Conservation (phyloP, 1,284 basidiomycete genomes). For the Boletus semigastroideus region DNA sequence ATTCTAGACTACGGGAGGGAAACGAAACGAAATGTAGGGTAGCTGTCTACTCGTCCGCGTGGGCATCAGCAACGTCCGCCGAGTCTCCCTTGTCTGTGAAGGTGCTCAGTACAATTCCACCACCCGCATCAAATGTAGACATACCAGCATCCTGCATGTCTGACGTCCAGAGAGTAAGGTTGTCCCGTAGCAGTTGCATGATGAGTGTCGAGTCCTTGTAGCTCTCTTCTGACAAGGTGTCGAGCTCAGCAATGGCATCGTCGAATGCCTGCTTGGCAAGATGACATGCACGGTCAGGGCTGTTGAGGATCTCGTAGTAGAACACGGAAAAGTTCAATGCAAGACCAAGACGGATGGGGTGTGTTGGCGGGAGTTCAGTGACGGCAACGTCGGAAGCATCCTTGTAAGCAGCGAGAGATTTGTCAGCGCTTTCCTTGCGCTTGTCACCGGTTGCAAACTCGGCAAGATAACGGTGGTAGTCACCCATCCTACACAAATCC, state of each 20-base stretch:
- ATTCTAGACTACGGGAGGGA: constrained; percentile 5
- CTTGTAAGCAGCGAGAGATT: constrained; percentile 99
- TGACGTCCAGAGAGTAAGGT: constrained; percentile 97
- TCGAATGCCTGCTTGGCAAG: constrained; percentile 99
- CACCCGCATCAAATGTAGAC: constrained; percentile 26
- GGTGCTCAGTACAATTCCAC: constrained; percentile 10
- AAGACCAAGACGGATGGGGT: constrained; percentile 98
- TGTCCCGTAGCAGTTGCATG: constrained; percentile 99
- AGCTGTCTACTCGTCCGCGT: constrained; percentile 54
- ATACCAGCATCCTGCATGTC: constrained; percentile 90
- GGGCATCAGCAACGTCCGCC: constrained; percentile 63
- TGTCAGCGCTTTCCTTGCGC: constrained; percentile 98
- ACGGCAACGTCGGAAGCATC: constrained; percentile 97
- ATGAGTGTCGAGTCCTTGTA: constrained; percentile 99
- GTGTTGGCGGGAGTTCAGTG: constrained; percentile 96
- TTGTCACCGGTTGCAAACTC: constrained; percentile 99
- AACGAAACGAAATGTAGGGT: neutral
- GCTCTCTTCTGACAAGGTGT: constrained; percentile 98
- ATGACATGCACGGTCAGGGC: constrained; percentile 98
- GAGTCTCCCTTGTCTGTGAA: constrained; percentile 63
- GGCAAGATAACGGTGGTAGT: constrained; percentile 99
- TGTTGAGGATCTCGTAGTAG: constrained; percentile 99
- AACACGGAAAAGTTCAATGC: constrained; percentile 99
- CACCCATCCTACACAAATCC: constrained; percentile 83
- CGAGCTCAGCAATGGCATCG: constrained; percentile 99